Base-by-base conservation (phyloP, 2,329 filamentous ascomycete genomes). In the Phyllosticta citriasiana region DNA sequence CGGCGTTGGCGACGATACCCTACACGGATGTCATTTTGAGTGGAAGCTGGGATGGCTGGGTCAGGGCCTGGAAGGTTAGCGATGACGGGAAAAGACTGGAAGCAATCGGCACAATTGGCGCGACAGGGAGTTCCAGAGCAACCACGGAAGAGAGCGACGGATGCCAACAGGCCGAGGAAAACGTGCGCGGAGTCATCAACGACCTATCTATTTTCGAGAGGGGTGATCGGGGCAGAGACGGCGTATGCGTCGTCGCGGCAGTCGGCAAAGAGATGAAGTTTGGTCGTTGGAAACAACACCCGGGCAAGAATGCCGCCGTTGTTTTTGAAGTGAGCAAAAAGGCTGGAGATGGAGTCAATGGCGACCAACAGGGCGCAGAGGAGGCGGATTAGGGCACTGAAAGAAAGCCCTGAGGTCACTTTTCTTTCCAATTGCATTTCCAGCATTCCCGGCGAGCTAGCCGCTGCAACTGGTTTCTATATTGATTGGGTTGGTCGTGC, bases 31-130 rank as follows among this genome's bases (percentile, higher is more conserved):
- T 96, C 57, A 84, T 99, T 61, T 79, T 99, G 57, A 95, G 87
- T 66, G 94, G 93, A 33, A 96, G 91, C 74, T 99, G 93, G 92
- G 94, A 96, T 71, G 94, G 94, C 2, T 86, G 84, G 73, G 81
- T 99, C 62, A 82, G 93, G 57, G 87, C 87, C 4, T 99, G 94
- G 94, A 85, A 82, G 63, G 80, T 99, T 22, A 88, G 86, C 9
- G 63, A 65, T 59, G 84, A 89, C 72, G 85, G 81, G 65, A 82
- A 51, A 24, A 68, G 66, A 24, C 69, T 99, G 53, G 86, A 94
- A 68, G 76, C 84, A 0, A 74, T 91, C 7, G 91, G 91, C 1
- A 79, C 84, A 1, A 77, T 94, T 30, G 30, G 60, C 54, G 22
- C 24, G 30, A n/a, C 22, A 25, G 35, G 16, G 22, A 35, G 57